These are phyloP conservation scores for Cryphonectria naterciae DNA, from an alignment of 2,329 filamentous ascomycete species.

Conservation along the genomic window DNA sequence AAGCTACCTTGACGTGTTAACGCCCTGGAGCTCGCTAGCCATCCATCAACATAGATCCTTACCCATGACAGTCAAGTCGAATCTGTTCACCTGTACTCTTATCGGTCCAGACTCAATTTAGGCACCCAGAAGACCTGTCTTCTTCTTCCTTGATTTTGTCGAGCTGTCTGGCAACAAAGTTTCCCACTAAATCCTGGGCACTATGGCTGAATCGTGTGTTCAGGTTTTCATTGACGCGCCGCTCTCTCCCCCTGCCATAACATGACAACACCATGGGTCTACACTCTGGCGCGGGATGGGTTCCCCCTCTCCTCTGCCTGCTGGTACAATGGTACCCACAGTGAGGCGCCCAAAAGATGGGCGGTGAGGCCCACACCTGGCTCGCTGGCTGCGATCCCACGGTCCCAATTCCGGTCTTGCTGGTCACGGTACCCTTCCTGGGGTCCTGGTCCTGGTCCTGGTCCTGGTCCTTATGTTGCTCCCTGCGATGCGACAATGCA, in stretches of 20 bases:
- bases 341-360: slow-evolving; percentile 5
- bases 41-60: neutral
- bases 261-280: neutral
- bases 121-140: neutral
- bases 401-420: slow-evolving; percentile 1
- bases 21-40: neutral
- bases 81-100: neutral
- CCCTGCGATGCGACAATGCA: slow-evolving; percentile 15
- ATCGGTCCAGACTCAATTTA: neutral
- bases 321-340: neutral
- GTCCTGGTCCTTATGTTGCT: neutral
- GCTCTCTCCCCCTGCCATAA: neutral
- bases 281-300: slow-evolving; percentile 2
- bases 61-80: neutral
- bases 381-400: neutral
- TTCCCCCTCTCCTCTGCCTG: neutral
- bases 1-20: slow-evolving; percentile 5
- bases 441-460: slow-evolving; percentile 2
- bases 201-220: neutral
- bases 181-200: neutral
- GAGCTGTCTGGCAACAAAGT: neutral
- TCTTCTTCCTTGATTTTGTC: neutral
- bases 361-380: slow-evolving; percentile 20
- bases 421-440: neutral
- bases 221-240: slow-evolving; percentile 1